Evolutionary conservation across 1,139 yeast genomes (phyloP), one percentile per base, ranked within the genome.

Genomic region (Torulaspora globosa): DNA sequence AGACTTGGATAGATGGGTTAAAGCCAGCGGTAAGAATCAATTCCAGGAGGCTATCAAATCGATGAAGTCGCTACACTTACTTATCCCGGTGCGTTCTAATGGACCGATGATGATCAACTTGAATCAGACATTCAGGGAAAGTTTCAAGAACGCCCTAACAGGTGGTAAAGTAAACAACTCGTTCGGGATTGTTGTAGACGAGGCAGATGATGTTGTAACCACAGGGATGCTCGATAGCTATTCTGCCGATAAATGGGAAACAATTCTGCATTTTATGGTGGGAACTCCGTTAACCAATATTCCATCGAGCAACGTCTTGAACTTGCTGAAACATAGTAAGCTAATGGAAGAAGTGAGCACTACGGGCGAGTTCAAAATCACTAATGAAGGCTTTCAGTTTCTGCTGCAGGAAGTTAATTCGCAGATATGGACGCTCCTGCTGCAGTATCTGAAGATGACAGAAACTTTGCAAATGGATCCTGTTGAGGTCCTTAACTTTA

Each of bases 211-310:
- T 55, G 49, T 60, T 6, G 84, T 87, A 1, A 82, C 80, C 41
- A 67, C 80, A 24, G 74, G 75, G 30, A 84, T 83, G 58, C 70
- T 92, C 41, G 96, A 89, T 59, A 72, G 72, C 35, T 89, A 88
- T 69, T 95, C 97, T 9, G 77, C 88, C 7, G 78, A 76, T 39
- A 87, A 85, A 60, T 92, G 98, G 98, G 98, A 94, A 64, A 80
- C 88, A 5, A 92, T 94, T 56, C 72, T 94, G 57, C 98, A 94
- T 72, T 92, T 84, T 68, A 92, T 92, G 97, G 98, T 92, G 38
- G 97, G 97, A 2, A 87, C 96, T 0, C 84, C 84, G 47, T 70
- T 81, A 39, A 70, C 80, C 16, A 71, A 72, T 9, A 70, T 76
- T 2, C 95, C 96, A 5, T 80, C 87, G 29, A 73, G 74, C 21